A percentile compares a stretch with the other conserved stretches of the same genome.
Evolutionary conservation across 2,329 filamentous ascomycete species (phyloP).

Genomic region (Colletotrichum tofieldiae): DNA sequence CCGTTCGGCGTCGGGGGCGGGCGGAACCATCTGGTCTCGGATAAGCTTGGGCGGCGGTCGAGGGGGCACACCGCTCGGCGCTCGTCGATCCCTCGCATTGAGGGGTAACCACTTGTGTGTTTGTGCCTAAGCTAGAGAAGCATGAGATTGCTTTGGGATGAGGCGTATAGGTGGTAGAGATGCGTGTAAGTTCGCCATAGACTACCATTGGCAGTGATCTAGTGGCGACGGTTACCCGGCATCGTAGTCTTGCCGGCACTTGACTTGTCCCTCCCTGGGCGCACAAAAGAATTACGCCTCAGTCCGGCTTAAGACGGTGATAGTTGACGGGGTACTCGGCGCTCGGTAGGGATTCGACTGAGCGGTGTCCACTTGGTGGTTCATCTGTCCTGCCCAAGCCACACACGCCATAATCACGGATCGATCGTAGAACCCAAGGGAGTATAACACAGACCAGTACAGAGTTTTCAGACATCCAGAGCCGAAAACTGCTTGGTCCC

Average conservation of each 20-base stretch:
- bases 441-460: neutral
- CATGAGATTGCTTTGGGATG: neutral
- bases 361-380: neutral
- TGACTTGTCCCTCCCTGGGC: neutral
- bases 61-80: constrained; percentile 26
- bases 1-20: constrained; percentile 14
- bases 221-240: neutral
- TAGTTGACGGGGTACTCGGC: neutral
- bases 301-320: neutral
- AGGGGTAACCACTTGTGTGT: constrained; percentile 25
- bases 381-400: neutral
- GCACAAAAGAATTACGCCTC: neutral
- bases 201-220: neutral
- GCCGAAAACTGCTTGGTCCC: neutral
- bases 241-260: constrained; percentile 1
- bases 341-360: neutral
- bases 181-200: neutral
- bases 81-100: constrained; percentile 17
- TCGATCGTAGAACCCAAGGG: neutral
- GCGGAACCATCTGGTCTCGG: neutral
- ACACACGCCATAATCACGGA: neutral
- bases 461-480: neutral
- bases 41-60: constrained; percentile 18
- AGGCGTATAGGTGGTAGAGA: neutral
- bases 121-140: neutral